Evolutionary conservation across 1,139 yeast genomes (phyloP), one percentile per base, ranked within the genome.

Genomic region (Pneumocystis wakefieldiae): DNA sequence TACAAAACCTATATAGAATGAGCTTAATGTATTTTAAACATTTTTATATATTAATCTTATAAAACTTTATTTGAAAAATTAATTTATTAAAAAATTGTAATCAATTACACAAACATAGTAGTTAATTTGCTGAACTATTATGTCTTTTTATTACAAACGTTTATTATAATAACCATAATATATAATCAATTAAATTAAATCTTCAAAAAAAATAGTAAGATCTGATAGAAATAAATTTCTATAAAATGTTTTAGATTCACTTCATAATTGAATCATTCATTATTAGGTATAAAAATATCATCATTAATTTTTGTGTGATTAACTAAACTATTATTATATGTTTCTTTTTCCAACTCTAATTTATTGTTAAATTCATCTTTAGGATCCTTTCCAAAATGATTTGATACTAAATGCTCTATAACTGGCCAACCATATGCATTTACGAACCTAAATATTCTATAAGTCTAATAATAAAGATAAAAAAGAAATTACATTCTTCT

Each of bases 401-500:
- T 80, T 19, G 79, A 75, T 0, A 86, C 87, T 67, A 92, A 70
- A 73, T 92, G 97, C 62, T 86, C 87, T 42, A 92, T 79, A 0
- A 90, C 96, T 0, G 88, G 90, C 96, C 97, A 91, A 1, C 99
- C 99, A 74, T 86, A 90, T 0, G 97, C 95, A 76, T 92, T 92
- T 12, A 95, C 85, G 76, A 88, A 92, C 66, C 91, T 76, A 48
- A n/a, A n/a, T n/a, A 24, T 24, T 24, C 7, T 24, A 24, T 24
- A 48, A 48, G 55, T 8, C 28, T 24, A 48, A 24, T 48, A 48
- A 48, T 41, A 41, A 48, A 48, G 4, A 24, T 8, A 42, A 7
- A 42, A 15, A 24, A 24, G n/a, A 24, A 2, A 17, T 48, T 48
- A 48, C 55, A 48, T 48, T 69, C 99, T 78, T 67, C 99, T 77